phyloP scores from a whole-genome alignment of 2,329 filamentous ascomycete genomes.

The Phyllosticta citribraziliensis region DNA sequence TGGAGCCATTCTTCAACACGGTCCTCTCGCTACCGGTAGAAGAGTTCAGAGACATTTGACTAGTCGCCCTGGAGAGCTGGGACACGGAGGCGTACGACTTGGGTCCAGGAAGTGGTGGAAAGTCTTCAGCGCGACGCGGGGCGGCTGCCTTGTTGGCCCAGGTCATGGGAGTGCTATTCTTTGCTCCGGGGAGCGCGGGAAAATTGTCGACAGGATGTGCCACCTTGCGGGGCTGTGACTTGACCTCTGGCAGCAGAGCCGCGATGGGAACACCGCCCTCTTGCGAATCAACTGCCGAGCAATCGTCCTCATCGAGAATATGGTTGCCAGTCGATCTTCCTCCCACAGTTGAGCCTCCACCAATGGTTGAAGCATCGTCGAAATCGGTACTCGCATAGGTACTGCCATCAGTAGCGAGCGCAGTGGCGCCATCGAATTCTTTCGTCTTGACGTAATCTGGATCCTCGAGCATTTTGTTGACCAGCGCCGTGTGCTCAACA shows the following conservation, averaged over 20 bases:
- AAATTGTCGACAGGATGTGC: background rate
- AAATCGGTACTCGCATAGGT: conserved; percentile 1
- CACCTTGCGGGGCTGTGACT: background rate
- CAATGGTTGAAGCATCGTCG: background rate
- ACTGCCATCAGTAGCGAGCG: conserved; percentile 16
- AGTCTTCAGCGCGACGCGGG: background rate
- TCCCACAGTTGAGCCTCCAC: background rate
- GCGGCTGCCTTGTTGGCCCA: background rate
- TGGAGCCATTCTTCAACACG: background rate
- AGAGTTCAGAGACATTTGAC: background rate
- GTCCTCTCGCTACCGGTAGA: background rate
- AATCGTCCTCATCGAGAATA: background rate
- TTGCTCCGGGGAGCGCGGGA: background rate
- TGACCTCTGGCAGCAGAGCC: background rate
- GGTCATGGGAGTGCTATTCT: background rate
- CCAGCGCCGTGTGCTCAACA: conserved; percentile 41
- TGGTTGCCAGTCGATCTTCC: background rate
- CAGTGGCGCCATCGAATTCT: conserved; percentile 17
- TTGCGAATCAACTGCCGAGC: background rate
- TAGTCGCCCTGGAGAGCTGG: background rate
- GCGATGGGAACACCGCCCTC: background rate
- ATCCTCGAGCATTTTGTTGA: conserved; percentile 26
- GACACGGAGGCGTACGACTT: background rate
- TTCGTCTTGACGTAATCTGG: conserved; percentile 3
- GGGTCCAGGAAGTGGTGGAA: background rate